A percentile compares a stretch with the other conserved stretches of the same genome.
Conservation (phyloP, 2,329 filamentous ascomycete genomes). For the Chaetomiaceae sp. region DNA sequence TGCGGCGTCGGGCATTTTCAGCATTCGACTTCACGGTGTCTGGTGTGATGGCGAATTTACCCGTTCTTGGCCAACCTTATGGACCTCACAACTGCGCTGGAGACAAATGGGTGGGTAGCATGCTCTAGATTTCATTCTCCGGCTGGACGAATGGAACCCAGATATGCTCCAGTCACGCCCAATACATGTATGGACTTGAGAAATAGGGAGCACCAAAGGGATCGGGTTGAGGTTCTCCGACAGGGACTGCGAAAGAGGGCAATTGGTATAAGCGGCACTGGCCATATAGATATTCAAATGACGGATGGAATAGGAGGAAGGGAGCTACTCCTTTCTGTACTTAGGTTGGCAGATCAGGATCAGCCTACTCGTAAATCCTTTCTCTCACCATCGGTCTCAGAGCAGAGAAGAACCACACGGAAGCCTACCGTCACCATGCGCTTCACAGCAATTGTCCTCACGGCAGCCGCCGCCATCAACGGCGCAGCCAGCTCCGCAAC, state of each 20-base stretch:
- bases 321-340: too few relatives aligned
- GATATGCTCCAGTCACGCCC: background rate
- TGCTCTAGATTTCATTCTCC: background rate
- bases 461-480: conserved; percentile 5
- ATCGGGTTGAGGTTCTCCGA: too few relatives aligned
- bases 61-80: background rate
- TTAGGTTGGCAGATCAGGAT: too few relatives aligned
- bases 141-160: conserved; percentile 15
- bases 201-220: too few relatives aligned
- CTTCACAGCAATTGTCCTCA: conserved; percentile 9
- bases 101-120: background rate
- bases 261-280: conserved; percentile 13
- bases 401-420: background rate
- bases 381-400: too few relatives aligned
- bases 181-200: background rate
- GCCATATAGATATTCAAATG: background rate
- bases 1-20: conserved; percentile 11
- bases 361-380: too few relatives aligned
- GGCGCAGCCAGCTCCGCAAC: background rate
- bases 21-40: background rate
- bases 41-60: background rate
- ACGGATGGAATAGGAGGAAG: background rate
- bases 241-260: background rate
- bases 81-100: background rate
- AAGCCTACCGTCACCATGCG: too few relatives aligned